These are phyloP conservation scores for Aspergillus amoenus DNA, from an alignment of 2,329 filamentous ascomycete genomes.

Conservation along the genomic window DNA sequence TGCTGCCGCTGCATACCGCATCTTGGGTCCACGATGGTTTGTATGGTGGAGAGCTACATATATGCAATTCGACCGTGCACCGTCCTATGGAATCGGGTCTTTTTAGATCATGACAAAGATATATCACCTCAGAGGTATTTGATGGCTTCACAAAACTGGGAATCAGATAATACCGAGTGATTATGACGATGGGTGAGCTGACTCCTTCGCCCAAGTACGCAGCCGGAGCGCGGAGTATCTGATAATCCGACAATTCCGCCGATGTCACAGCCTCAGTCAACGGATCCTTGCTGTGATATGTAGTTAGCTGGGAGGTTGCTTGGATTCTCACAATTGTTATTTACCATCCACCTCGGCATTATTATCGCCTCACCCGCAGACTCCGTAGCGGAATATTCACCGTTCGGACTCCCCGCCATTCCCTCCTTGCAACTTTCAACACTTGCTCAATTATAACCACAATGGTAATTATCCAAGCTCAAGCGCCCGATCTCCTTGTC, in stretches of 20 bases:
- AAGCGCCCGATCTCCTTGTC: background rate
- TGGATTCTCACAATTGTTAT: background rate
- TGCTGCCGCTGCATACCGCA: too few relatives aligned
- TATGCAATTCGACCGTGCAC: too few relatives aligned
- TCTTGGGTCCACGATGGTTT: too few relatives aligned
- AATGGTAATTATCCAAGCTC: slow-evolving; percentile 7
- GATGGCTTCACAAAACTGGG: background rate
- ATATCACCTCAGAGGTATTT: background rate
- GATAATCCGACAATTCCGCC: slow-evolving; percentile 12
- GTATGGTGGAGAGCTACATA: too few relatives aligned
- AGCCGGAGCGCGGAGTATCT: slow-evolving; percentile 11
- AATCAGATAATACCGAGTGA: background rate
- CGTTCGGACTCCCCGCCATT: background rate
- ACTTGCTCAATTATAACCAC: background rate
- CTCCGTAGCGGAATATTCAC: background rate
- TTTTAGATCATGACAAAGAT: background rate
- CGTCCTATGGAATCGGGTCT: too few relatives aligned
- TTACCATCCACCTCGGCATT: background rate
- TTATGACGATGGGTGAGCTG: background rate
- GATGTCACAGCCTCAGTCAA: slow-evolving; percentile 4
- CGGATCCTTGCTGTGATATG: background rate
- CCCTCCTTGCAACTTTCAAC: background rate
- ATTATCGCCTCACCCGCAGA: background rate
- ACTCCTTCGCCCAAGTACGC: background rate
- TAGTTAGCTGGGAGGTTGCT: background rate